Evolutionary conservation across 148 eudicot genomes (phyloP), one percentile per base, ranked within the genome.

Genomic region (Diospyros kaki): DNA sequence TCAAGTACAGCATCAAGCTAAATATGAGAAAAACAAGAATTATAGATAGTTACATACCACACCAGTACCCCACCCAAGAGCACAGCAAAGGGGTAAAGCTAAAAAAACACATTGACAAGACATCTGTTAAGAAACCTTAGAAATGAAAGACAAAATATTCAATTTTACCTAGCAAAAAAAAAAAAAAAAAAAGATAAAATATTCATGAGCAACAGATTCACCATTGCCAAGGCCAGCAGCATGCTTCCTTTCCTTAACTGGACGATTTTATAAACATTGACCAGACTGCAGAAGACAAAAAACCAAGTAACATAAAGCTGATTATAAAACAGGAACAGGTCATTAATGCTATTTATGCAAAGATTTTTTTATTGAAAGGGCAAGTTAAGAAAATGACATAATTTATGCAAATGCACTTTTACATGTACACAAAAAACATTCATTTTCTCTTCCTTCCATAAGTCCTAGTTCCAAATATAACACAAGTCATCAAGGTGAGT

Each of bases 141-240:
- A 44, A 63, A 60, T 1, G n/a, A 64, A 9, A 51, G 46, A 12
- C 1, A 60, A 58, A 77, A 39, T 44, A 52, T 55, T 52, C 4
- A 67, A 13, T 56, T 28, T 28, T 28, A 28, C 28, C 28, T 28
- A 28, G 28, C 28, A 28, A 28, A 28, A 28, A 28, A 28, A 1
- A 12, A 28, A 28, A 28, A 28, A 28, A 28, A 1, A 12, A 64
- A 9, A 51, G 46, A 12, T 0, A 60, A 58, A 77, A 39, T 44
- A 52, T 55, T 52, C 4, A 67, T 12, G 50, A 60, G 40, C 8
- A 73, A 65, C 45, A 73, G 52, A 6, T 66, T 70, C 87, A 96
- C 99, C 99, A 96, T 96, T 40, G 99, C 99, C 79, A 96, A 84
- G 48, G 99, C 99, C 72, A 66, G 82, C 62, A 89, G 71, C 91